A percentile compares a stretch with the other conserved stretches of the same genome.
phyloP scores from a whole-genome alignment of 2,329 filamentous ascomycete species.

The Aspergillus neotritici region DNA sequence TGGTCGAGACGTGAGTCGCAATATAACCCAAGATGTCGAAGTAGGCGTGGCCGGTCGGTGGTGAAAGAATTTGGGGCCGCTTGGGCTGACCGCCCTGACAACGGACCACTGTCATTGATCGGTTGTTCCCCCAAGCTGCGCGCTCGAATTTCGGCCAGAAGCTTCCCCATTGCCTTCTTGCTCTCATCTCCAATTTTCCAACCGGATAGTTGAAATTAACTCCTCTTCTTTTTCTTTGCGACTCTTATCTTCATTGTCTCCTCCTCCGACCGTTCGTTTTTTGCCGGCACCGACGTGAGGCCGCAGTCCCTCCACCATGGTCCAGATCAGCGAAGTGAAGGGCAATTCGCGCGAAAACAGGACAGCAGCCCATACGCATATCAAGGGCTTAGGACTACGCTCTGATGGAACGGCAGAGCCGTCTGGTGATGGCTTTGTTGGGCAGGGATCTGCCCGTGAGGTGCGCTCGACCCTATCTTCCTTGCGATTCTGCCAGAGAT shows the following conservation, averaged over 20 bases:
- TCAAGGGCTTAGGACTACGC: conserved; percentile 87
- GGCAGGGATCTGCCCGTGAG: conserved; percentile 82
- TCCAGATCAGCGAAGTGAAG: conserved; percentile 91
- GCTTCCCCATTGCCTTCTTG: conserved; percentile 15
- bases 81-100: conserved; percentile 32
- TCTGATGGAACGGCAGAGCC: conserved; percentile 79
- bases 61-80: conserved; percentile 29
- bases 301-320: conserved; percentile 51
- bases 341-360: conserved; percentile 91
- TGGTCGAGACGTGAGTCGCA: neutral
- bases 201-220: too few relatives aligned
- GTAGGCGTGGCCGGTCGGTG: conserved; percentile 4
- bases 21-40: neutral
- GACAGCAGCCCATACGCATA: conserved; percentile 95
- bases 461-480: conserved; percentile 44
- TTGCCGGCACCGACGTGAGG: conserved; percentile 10
- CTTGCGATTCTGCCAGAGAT: neutral
- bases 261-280: conserved; percentile 15
- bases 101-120: conserved; percentile 23
- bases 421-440: conserved; percentile 77
- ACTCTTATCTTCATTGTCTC: neutral
- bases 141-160: conserved; percentile 32
- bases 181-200: neutral
- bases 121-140: conserved; percentile 20
- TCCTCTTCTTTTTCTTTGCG: neutral